Evolutionary conservation across 139 green algal species (phyloP).

Genomic region (Limnomonas spitsbergensis): DNA sequence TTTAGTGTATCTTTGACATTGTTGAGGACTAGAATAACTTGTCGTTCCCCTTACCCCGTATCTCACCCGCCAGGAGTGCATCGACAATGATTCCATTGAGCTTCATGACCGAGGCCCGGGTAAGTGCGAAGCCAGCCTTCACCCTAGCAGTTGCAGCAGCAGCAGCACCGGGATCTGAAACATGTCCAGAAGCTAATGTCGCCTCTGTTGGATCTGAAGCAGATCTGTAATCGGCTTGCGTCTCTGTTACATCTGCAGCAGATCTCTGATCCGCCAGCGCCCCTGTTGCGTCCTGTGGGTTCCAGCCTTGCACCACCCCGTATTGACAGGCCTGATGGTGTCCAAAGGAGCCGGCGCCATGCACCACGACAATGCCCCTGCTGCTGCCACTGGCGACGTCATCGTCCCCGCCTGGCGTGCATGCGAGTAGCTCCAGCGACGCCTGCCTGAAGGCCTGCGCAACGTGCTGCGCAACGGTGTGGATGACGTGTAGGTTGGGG

Average conservation of each 20-base stretch:
- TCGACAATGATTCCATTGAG: slow-evolving; percentile 49
- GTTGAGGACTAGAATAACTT: too few relatives aligned
- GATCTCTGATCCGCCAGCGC: not conserved
- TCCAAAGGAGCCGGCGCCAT: slow-evolving; percentile 72
- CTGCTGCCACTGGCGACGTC: too few relatives aligned
- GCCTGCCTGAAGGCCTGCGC: not conserved
- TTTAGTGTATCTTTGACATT: too few relatives aligned
- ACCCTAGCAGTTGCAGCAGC: slow-evolving; percentile 20
- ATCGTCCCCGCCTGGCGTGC: too few relatives aligned
- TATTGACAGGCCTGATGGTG: slow-evolving; percentile 48
- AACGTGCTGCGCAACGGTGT: slow-evolving; percentile 18
- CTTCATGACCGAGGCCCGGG: slow-evolving; percentile 49
- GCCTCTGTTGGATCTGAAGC: too few relatives aligned
- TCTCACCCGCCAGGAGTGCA: too few relatives aligned
- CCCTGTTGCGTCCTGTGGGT: too few relatives aligned
- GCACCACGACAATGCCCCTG: slow-evolving; percentile 53
- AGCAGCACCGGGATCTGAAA: too few relatives aligned
- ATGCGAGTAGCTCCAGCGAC: not conserved
- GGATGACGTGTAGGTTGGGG: slow-evolving; percentile 38
- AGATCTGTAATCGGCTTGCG: too few relatives aligned
- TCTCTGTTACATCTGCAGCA: too few relatives aligned
- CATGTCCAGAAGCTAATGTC: too few relatives aligned
- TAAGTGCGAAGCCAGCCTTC: slow-evolving; percentile 42
- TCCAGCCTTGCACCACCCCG: slow-evolving; percentile 40
- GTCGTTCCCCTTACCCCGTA: too few relatives aligned